Base-by-base conservation (phyloP, 768 basidiomycete species). In the Rhodosporidiobolus sp. region DNA sequence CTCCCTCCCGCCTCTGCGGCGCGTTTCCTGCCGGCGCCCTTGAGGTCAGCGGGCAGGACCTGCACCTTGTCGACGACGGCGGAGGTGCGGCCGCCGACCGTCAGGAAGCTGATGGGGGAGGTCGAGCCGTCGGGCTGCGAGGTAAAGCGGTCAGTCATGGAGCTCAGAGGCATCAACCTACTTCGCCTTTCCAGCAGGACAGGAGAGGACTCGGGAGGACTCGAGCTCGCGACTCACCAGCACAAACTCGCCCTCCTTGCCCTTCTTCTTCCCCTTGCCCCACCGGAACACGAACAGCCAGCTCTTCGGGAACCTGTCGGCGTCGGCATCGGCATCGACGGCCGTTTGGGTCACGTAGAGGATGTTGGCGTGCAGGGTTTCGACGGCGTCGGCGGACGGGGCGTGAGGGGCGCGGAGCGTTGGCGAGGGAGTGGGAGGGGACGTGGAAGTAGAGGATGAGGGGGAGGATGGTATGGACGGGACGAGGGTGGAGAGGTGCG, bases 221-320 rank as follows among this genome's bases (percentile, higher is more conserved):
- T n/a, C n/a, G n/a, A 16, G 48, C 1, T 14, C 28, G 11, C 4
- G 46, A 65, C 72, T 26, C 35, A 73, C 72, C 46, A 75, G 57
- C 26, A 56, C 22, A 35, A 71, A 57, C 34, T 55, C 57, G 9
- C 68, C 55, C 22, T 55, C 38, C 46, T 50, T 56, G 28, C 30
- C 14, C 30, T 63, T 59, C 24, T 65, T 77, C 68, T 74, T 72
- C 28, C 77, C 77, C 57, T 78, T 79, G 24, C 67, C 70, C 79
- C 79, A 80, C 14, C 79, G 58, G 9, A 65, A 59, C 10, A 65
- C 49, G 70, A 80, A 79, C n/a, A 80, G 63, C 79, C 79, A 80
- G 8, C 69, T 35, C 17, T 48, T 28, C 1, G 79, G 79, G 54
- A 79, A 80, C 55, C 32, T 52, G 0, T 53, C 26, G 30, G 74